Percentiles rank a stretch among this genome's conserved stretches.
Conservation (phyloP, 345 rosid genomes). For the Turnera subulata region DNA sequence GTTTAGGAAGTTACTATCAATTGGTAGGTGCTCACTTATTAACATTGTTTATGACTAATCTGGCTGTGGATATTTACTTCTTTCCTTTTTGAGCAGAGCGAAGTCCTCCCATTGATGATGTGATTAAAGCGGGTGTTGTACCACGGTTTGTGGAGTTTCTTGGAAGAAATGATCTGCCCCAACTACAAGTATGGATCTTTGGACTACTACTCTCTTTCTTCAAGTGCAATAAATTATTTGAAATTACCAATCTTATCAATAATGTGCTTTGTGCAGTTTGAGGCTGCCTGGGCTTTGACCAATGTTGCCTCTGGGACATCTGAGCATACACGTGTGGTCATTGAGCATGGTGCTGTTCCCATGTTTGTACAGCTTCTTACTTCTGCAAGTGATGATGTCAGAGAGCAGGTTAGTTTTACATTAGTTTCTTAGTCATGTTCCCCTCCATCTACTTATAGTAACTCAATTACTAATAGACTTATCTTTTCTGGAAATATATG, state of each 20-base stretch:
- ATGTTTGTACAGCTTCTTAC: slow-evolving; percentile 31
- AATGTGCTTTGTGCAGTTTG: slow-evolving; percentile 26
- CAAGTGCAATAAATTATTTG: background rate
- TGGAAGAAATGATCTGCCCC: slow-evolving; percentile 28
- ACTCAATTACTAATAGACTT: background rate
- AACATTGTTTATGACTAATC: background rate
- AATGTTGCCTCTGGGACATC: slow-evolving; percentile 35
- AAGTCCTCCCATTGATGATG: slow-evolving; percentile 41
- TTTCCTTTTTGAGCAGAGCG: slow-evolving; percentile 25
- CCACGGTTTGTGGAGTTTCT: slow-evolving; percentile 41
- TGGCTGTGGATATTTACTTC: background rate
- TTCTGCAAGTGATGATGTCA: slow-evolving; percentile 34
- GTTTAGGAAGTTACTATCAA: slow-evolving; percentile 28
- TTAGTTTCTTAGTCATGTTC: background rate
- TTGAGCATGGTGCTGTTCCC: slow-evolving; percentile 33
- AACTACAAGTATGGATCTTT: slow-evolving; percentile 23
- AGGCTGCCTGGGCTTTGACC: slow-evolving; percentile 36
- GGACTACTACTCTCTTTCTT: background rate
- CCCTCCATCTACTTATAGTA: too few species aligned
- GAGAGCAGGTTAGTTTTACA: slow-evolving; percentile 23
- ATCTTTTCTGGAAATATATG: slow-evolving; percentile 4
- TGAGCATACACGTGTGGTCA: slow-evolving; percentile 30
- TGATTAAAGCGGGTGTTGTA: slow-evolving; percentile 36
- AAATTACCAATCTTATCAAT: background rate
- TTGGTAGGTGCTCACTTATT: slow-evolving; percentile 9